Evolutionary conservation across 768 basidiomycete genomes (phyloP), one percentile per base, ranked within the genome.

Genomic region (Mycena latifolia): DNA sequence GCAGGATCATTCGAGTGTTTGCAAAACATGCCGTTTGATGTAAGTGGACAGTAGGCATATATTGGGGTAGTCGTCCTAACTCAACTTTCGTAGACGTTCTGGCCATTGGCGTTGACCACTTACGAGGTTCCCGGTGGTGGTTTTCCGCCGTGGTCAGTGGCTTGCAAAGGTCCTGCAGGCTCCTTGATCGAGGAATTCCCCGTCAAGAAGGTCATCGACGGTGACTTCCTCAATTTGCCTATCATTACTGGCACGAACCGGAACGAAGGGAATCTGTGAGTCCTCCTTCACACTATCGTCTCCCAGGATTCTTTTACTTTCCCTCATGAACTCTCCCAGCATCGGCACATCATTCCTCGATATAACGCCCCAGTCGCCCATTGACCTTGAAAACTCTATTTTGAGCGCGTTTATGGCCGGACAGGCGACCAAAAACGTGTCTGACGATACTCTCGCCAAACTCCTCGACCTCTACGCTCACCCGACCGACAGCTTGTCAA

Each of bases 181-280:
- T 62, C 61, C 35, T 29, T 60, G 14, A 41, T 60, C 48, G 47
- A 50, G 25, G 58, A 60, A 41, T 60, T 51, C 48, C 58, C 58
- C 9, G 58, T 11, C 35, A 39, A 51, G n/a, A 60, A 60, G 39
- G 58, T 60, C 20, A 14, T 60, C n/a, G 11, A 28, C 48, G 58
- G 58, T 18, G 48, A 60, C 37, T 60, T 60, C 37, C 58, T 60
- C 20, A 12, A n/a, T n/a, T n/a, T n/a, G n/a, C n/a, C n/a, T n/a
- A n/a, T n/a, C n/a, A n/a, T n/a, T n/a, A n/a, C n/a, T n/a, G n/a
- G n/a, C n/a, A n/a, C n/a, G n/a, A n/a, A n/a, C n/a, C n/a, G n/a
- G n/a, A n/a, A n/a, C n/a, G n/a, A n/a, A n/a, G n/a, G n/a, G n/a
- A n/a, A n/a, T n/a, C n/a, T n/a, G n/a, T n/a, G n/a, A n/a, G n/a